phyloP scores from a whole-genome alignment of 164 flowering plant species.

The Berberis vulgaris region DNA sequence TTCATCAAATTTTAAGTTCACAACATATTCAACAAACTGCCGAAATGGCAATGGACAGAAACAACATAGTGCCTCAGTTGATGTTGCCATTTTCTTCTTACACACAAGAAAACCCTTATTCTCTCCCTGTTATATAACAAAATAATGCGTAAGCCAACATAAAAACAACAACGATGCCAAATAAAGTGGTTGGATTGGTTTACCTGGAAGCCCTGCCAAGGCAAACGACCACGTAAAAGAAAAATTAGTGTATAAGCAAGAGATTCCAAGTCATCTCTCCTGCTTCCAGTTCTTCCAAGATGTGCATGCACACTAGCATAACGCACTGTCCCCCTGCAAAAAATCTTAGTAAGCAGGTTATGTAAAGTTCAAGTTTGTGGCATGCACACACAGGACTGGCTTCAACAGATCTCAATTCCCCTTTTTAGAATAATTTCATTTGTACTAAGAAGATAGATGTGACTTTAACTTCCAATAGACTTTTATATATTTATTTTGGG shows the following conservation, averaged over 20 bases:
- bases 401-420: too few species aligned
- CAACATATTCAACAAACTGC: constrained; percentile 74
- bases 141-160: neutral
- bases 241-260: constrained; percentile 91
- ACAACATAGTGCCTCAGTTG: constrained; percentile 75
- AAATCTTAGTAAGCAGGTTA: too few species aligned
- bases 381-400: too few species aligned
- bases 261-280: constrained; percentile 95
- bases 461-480: too few species aligned
- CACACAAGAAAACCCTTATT: constrained; percentile 89
- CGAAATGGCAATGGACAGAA: constrained; percentile 81
- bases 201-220: constrained; percentile 99
- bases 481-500: too few species aligned
- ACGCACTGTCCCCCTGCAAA: constrained; percentile 85
- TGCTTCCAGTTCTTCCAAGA: constrained; percentile 90
- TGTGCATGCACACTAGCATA: constrained; percentile 99
- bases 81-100: constrained; percentile 93
- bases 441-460: too few species aligned
- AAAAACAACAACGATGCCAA: neutral
- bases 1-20: constrained; percentile 90
- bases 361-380: too few species aligned
- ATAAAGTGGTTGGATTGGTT: neutral
- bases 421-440: too few species aligned
- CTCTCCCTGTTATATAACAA: constrained; percentile 56
- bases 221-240: constrained; percentile 85